These are phyloP conservation scores for Diaporthe nobilis DNA, from an alignment of 2,329 filamentous ascomycete species.

Conservation along the genomic window DNA sequence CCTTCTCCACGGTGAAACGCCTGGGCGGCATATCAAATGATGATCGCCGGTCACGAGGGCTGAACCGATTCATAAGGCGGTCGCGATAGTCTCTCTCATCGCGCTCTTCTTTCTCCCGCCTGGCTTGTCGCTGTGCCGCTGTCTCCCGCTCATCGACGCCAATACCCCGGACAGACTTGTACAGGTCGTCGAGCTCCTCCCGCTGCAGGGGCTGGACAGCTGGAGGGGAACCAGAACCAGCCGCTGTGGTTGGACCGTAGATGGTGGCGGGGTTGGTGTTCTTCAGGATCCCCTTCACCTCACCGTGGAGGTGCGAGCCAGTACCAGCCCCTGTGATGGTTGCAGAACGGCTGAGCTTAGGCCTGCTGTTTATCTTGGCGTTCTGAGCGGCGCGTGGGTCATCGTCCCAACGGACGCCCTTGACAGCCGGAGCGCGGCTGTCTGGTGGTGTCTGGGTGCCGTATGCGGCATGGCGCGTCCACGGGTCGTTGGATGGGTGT, in stretches of 20 bases:
- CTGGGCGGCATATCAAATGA: constrained; percentile 40
- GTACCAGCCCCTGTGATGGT: constrained; percentile 39
- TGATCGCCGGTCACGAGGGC: constrained; percentile 31
- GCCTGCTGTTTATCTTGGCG: constrained; percentile 35
- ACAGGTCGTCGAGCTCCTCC: constrained; percentile 38
- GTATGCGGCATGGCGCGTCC: constrained; percentile 14
- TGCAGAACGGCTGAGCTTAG: constrained; percentile 35
- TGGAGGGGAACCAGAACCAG: constrained; percentile 1
- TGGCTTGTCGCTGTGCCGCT: constrained; percentile 31
- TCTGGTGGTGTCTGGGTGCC: constrained; percentile 29
- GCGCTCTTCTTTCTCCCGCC: constrained; percentile 31
- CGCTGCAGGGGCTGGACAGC: constrained; percentile 33
- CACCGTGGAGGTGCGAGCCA: constrained; percentile 32
- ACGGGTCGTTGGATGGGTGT: constrained; percentile 24
- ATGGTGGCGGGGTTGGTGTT: not conserved
- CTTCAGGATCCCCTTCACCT: constrained; percentile 42
- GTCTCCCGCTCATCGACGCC: constrained; percentile 38
- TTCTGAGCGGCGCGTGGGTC: constrained; percentile 40
- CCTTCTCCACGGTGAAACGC: constrained; percentile 36
- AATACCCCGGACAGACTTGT: constrained; percentile 35
- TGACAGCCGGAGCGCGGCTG: constrained; percentile 27
- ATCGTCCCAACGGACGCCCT: constrained; percentile 42
- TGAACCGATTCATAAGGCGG: constrained; percentile 34
- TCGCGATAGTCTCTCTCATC: constrained; percentile 36
- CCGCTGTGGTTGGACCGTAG: not conserved